Percentiles rank a stretch among this genome's conserved stretches.
Evolutionary conservation across 140 eudicot species (phyloP).

Genomic region (Senecio squalidus): DNA sequence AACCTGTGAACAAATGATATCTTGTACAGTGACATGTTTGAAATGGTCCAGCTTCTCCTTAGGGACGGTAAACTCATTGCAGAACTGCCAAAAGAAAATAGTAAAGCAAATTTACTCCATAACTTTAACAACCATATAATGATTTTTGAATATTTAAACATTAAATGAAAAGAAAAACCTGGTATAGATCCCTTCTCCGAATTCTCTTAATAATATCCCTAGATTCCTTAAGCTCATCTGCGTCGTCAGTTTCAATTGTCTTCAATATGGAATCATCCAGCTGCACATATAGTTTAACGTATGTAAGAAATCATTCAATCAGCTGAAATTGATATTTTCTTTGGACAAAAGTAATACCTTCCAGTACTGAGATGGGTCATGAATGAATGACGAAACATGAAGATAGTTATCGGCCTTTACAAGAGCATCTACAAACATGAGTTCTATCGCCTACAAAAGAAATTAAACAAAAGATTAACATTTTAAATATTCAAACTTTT

Average conservation of each 20-base stretch:
- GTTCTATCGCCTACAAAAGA: conserved; percentile 67
- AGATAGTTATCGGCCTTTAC: conserved; percentile 59
- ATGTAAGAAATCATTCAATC: conserved; percentile 1
- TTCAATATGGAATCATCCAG: conserved; percentile 85
- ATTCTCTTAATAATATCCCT: conserved; percentile 67
- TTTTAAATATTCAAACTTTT: not conserved
- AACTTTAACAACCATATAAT: not conserved
- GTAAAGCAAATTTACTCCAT: not conserved
- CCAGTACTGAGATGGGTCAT: conserved; percentile 89
- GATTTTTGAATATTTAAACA: not conserved
- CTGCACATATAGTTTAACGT: conserved; percentile 37
- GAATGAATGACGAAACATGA: conserved; percentile 35
- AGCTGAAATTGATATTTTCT: not conserved
- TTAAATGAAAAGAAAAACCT: conserved; percentile 36
- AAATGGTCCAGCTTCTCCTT: conserved; percentile 66
- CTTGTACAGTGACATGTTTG: conserved; percentile 58
- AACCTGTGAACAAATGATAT: conserved; percentile 92
- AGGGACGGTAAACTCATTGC: conserved; percentile 95
- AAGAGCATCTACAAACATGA: conserved; percentile 87
- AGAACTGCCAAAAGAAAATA: conserved; percentile 46
- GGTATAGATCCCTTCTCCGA: conserved; percentile 73
- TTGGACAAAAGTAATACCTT: conserved; percentile 41
- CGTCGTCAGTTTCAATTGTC: conserved; percentile 48
- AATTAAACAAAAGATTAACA: not conserved
- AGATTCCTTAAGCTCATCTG: conserved; percentile 70